Evolutionary conservation across 208 protist genomes (phyloP), one percentile per base, ranked within the genome.

Genomic region (Lotmaria passim): DNA sequence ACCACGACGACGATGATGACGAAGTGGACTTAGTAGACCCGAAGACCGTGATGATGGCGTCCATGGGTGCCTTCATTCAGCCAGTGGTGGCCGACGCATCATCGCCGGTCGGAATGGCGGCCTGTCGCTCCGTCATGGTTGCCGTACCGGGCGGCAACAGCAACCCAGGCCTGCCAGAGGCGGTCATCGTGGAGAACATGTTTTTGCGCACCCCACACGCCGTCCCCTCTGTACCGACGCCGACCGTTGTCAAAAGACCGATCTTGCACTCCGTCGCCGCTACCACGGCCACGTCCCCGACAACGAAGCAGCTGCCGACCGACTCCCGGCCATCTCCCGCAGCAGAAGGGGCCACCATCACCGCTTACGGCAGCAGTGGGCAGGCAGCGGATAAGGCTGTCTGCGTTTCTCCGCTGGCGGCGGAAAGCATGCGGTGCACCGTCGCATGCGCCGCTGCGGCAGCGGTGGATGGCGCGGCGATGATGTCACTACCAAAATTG

Each of bases 31-130:
- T 2, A 11, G 57, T 69, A 10, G 62, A 64, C 34, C n/a, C 62
- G 6, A 76, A 5, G 55, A 69, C 70, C 24, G n/a, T 10, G 31
- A 76, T 81, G 55, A 84, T 84, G 72, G 79, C 79, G 0, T 84
- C 79, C 19, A 71, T 84, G 19, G 73, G 73, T 17, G 68, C 67
- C 1, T 78, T 74, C 39, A 65, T 84, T 17, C 50, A 65, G 15
- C 69, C 75, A 0, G 63, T 84, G 5, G 74, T 84, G 1, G 66
- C 69, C 7, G 70, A 78, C 15, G 64, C 75, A 3, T 59, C 57
- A 1, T 75, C 69, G 0, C 68, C 69, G 1, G 34, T 73, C 0
- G 75, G 68, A 0, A 55, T 38, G 50, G 75, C 75, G 0, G 75
- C 51, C 7, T 71, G 75, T 44, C 41, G 41, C n/a, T 74, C 75